A percentile compares a stretch with the other conserved stretches of the same genome.
phyloP scores from a whole-genome alignment of 2,329 filamentous ascomycete genomes.

The Trichophyton benhamiae region DNA sequence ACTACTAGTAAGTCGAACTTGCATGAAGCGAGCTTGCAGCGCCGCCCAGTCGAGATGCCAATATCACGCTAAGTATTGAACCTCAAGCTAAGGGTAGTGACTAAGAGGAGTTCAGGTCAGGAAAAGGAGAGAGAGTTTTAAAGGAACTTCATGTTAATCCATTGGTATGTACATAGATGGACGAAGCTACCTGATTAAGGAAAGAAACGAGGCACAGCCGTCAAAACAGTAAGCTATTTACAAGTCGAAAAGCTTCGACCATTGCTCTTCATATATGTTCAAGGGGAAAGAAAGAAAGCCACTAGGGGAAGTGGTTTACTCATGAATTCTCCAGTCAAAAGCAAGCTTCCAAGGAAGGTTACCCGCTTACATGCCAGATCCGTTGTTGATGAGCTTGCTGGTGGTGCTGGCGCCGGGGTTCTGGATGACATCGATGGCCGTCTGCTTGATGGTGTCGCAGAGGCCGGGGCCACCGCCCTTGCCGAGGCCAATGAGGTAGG shows the following conservation, averaged over 20 bases:
- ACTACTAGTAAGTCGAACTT: not conserved
- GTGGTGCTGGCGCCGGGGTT: slow-evolving; percentile 17
- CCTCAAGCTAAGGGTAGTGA: not conserved
- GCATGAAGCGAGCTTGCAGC: not conserved
- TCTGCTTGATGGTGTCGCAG: slow-evolving; percentile 39
- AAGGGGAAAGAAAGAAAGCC: not conserved
- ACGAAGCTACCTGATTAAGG: not conserved
- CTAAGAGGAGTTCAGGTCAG: not conserved
- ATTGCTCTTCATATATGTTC: not conserved
- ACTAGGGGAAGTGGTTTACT: not conserved
- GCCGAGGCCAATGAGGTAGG: slow-evolving; percentile 42
- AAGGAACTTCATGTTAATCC: not conserved
- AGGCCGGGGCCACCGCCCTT: slow-evolving; percentile 35
- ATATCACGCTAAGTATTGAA: not conserved
- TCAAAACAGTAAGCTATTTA: not conserved
- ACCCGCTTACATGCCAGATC: not conserved
- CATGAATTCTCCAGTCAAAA: not conserved
- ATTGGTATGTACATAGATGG: not conserved
- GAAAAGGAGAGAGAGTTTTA: not conserved
- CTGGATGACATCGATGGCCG: slow-evolving; percentile 30
- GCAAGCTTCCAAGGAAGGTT: not conserved
- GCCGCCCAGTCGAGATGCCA: not conserved
- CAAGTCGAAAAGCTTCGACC: not conserved
- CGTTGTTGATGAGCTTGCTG: slow-evolving; percentile 21
- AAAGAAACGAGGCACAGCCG: not conserved